Base-by-base conservation (phyloP, 1,284 basidiomycete species). In the Irpex sp. region DNA sequence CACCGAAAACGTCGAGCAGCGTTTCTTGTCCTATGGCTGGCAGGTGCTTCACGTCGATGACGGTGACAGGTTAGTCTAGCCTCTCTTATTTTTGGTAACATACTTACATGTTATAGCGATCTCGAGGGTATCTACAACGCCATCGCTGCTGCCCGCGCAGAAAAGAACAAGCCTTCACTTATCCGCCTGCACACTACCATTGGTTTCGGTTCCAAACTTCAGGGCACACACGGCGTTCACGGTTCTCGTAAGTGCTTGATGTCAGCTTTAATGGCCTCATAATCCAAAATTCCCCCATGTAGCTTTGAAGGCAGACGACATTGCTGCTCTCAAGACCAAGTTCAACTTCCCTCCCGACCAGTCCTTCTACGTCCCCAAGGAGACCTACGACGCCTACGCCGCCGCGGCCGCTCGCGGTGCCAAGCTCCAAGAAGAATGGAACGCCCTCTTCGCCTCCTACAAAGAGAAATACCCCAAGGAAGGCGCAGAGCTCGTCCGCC, bases 251-350 rank as follows among this genome's bases (percentile, higher is more conserved):
- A 72, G 91, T 80, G 58, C 62, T 59, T 56, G 59, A 9, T n/a
- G n/a, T 13, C 26, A 2, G n/a, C 34, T 57, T 3, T 44, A 15
- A 36, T 34, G n/a, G 21, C 21, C 26, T 17, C 36, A 37, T 19
- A 26, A 26, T 26, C 6, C 40, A 5, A 47, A 21, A 38, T n/a
- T 47, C 17, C 49, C n/a, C 26, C 4, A 26, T 4, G 36, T 59
- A 91, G 93, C 96, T 65, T 85, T 98, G 72, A 97, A 97, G 86
- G 84, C 91, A 40, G 96, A 98, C 75, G 96, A 98, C 76, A 93
- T 97, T 62, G 82, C 81, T 66, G 77, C 88, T 66, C 80, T 98
- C 72, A 98, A 98, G 86, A 79, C 82, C 72, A 93, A 92, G 79
- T 93, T 92, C 73, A 90, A 89, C 66, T 92, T 97, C 78, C 85